phyloP scores from a whole-genome alignment of 2,329 filamentous ascomycete genomes.

The Clonostachys byssicola region DNA sequence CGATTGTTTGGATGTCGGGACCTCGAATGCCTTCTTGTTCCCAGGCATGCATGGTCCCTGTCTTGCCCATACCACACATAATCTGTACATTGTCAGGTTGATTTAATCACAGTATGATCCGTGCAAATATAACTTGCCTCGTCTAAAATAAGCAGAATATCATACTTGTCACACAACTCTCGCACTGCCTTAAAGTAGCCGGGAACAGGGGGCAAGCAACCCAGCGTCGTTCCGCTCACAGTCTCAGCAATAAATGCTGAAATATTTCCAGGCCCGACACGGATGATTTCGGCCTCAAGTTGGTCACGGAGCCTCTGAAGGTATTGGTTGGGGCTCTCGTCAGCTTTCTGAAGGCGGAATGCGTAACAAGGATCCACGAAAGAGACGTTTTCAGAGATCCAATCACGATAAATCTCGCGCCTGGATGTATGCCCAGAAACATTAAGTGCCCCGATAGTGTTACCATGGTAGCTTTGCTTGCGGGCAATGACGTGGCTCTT shows the following conservation, averaged over 20 bases:
- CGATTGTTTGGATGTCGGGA: conserved; percentile 56
- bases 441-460: conserved; percentile 36
- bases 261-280: conserved; percentile 32
- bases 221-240: conserved; percentile 38
- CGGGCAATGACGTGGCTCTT: conserved; percentile 32
- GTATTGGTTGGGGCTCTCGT: too few species aligned
- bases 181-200: conserved; percentile 44
- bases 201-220: conserved; percentile 40
- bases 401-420: conserved; percentile 15
- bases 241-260: conserved; percentile 39
- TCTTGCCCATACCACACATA: conserved; percentile 62
- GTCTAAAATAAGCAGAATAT: conserved; percentile 44
- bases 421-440: conserved; percentile 17
- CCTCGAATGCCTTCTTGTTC: conserved; percentile 39
- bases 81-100: conserved; percentile 17
- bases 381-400: conserved; percentile 21
- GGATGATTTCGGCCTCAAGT: too few species aligned
- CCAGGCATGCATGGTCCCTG: conserved; percentile 57
- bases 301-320: too few species aligned
- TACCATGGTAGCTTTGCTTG: conserved; percentile 39
- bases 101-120: too few species aligned
- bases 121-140: conserved; percentile 20
- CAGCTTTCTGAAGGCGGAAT: conserved; percentile 27
- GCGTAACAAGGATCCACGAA: conserved; percentile 32
- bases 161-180: conserved; percentile 44